Evolutionary conservation across 495 filamentous ascomycete genomes (phyloP).

Genomic region (Tuber umbilicatum): DNA sequence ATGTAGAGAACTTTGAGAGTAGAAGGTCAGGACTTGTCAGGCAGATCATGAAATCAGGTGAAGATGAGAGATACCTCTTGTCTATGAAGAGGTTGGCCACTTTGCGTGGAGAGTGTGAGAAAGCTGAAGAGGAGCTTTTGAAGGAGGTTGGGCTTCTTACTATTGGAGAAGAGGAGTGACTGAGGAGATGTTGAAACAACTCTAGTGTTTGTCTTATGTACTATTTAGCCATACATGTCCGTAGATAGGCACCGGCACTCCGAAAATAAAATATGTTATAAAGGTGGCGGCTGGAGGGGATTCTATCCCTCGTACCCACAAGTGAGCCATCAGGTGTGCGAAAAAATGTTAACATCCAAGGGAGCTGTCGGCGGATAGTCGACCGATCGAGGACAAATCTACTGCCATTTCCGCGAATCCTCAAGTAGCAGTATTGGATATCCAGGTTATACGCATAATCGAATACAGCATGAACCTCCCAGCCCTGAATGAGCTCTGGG

Average conservation of each 20-base stretch:
- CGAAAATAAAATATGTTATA: neutral
- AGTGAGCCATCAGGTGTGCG: neutral
- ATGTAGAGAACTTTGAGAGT: constrained; percentile 23
- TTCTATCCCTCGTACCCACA: neutral
- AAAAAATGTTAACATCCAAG: no score
- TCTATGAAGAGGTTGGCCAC: constrained; percentile 18
- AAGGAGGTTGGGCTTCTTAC: constrained; percentile 16
- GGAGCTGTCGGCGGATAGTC: no score
- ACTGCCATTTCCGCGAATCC: no score
- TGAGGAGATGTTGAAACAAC: neutral
- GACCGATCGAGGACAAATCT: no score
- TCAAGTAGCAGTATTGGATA: no score
- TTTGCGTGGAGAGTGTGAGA: constrained; percentile 21
- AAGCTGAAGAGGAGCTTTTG: constrained; percentile 23
- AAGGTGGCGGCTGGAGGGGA: neutral
- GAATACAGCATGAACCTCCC: no score
- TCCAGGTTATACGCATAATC: no score
- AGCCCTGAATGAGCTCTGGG: no score
- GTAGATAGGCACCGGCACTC: neutral
- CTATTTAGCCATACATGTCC: neutral
- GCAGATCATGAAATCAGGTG: constrained; percentile 20
- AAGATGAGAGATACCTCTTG: constrained; percentile 6
- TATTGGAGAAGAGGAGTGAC: neutral
- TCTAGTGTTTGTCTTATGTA: neutral
- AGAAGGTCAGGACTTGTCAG: constrained; percentile 17